Evolutionary conservation across 2,329 filamentous ascomycete genomes (phyloP).

Genomic region (Zarea fungicola): DNA sequence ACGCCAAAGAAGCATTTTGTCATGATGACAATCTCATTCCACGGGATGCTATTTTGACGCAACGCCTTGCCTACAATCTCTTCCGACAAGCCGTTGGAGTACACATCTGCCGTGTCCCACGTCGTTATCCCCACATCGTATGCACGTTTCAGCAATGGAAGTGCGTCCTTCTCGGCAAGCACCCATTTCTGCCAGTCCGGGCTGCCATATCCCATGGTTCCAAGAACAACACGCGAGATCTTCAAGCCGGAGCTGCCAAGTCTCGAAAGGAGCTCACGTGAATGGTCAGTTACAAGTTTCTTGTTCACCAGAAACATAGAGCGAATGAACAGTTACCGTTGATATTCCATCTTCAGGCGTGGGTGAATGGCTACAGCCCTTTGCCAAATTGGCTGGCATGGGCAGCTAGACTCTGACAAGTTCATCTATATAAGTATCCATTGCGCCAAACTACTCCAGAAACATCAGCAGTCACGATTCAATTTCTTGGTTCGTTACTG

Average conservation of each 20-base stretch:
- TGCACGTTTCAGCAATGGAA: constrained; percentile 57
- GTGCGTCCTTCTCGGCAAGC: constrained; percentile 28
- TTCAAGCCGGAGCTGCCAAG: constrained; percentile 35
- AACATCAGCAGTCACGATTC: too few species aligned
- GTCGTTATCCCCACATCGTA: constrained; percentile 61
- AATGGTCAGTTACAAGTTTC: too few species aligned
- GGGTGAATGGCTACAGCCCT: too few species aligned
- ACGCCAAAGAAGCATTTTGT: constrained; percentile 40
- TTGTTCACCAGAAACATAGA: too few species aligned
- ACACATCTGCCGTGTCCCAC: constrained; percentile 34
- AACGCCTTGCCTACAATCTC: constrained; percentile 53
- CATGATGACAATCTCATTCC: constrained; percentile 52
- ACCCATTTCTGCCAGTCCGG: constrained; percentile 24
- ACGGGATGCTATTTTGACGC: constrained; percentile 52
- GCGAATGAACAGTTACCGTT: too few species aligned
- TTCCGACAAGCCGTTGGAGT: constrained; percentile 32
- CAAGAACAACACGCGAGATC: constrained; percentile 34
- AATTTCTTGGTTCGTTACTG: too few species aligned
- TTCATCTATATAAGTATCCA: too few species aligned
- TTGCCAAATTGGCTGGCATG: too few species aligned
- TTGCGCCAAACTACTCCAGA: too few species aligned
- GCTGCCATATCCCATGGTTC: constrained; percentile 31
- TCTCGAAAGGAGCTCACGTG: too few species aligned
- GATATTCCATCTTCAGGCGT: too few species aligned
- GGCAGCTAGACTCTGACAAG: too few species aligned